These are phyloP conservation scores for Plasmodium inui DNA, from an alignment of 169 alveolate species.

Conservation along the genomic window DNA sequence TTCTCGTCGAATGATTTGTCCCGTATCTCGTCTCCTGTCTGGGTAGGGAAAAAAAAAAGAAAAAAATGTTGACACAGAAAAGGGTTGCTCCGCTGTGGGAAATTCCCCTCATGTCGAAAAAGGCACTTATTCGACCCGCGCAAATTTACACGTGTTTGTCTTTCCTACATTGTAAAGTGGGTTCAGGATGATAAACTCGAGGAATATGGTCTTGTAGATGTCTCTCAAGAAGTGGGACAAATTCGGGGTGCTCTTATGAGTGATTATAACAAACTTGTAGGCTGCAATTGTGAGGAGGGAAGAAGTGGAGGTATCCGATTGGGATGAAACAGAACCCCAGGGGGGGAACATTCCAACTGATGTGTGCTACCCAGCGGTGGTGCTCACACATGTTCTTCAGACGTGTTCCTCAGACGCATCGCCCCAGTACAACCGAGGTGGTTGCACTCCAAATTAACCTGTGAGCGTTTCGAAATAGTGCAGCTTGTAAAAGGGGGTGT, in stretches of 20 bases:
- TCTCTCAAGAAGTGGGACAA: conserved; percentile 53
- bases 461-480: conserved; percentile 70
- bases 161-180: conserved; percentile 37
- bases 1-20: conserved; percentile 69
- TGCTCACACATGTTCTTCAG: no score
- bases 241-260: conserved; percentile 51
- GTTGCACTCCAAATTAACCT: conserved; percentile 17
- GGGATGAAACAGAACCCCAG: background rate
- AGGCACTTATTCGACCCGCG: background rate
- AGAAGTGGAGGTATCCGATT: background rate
- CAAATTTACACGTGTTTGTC: background rate
- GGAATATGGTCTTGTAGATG: conserved; percentile 59
- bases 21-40: conserved; percentile 68
- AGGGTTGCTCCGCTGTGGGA: background rate
- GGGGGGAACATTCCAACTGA: background rate
- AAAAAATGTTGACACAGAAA: background rate
- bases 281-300: conserved; percentile 7
- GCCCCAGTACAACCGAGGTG: background rate
- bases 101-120: background rate
- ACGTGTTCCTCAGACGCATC: background rate
- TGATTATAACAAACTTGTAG: conserved; percentile 60
- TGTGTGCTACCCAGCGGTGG: background rate
- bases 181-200: conserved; percentile 47
- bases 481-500: conserved; percentile 64
- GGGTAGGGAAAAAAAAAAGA: background rate